A percentile compares a stretch with the other conserved stretches of the same genome.
Evolutionary conservation across 2,329 filamentous ascomycete genomes (phyloP).

Genomic region (Byssoonygena ceratinophila): DNA sequence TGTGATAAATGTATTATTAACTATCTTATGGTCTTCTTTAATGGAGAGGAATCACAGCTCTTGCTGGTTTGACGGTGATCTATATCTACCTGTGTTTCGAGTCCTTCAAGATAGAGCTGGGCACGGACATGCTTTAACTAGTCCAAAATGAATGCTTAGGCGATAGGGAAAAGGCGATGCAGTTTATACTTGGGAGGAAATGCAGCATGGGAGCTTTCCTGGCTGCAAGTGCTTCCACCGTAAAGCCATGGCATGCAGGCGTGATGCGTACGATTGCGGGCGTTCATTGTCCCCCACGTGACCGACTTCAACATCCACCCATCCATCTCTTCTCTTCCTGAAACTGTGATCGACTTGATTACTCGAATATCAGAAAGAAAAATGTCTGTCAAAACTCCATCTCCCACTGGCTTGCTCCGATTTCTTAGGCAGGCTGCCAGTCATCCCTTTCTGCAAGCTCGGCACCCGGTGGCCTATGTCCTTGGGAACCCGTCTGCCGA

Average conservation of each 20-base stretch:
- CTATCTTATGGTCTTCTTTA: not conserved
- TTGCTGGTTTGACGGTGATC: not conserved
- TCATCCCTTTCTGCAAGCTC: slow-evolving; percentile 19
- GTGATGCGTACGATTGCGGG: too few relatives aligned
- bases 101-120: too few relatives aligned
- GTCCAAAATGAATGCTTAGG: too few relatives aligned
- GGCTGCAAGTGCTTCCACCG: too few relatives aligned
- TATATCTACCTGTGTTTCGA: not conserved
- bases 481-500: slow-evolving; percentile 42
- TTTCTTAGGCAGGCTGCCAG: slow-evolving; percentile 29
- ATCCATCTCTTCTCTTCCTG: not conserved
- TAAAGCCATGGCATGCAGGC: too few relatives aligned
- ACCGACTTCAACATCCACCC: not conserved
- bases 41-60: not conserved
- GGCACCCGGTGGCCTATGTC: slow-evolving; percentile 29
- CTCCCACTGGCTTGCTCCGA: slow-evolving; percentile 23
- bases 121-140: too few relatives aligned
- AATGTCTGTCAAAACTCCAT: not conserved
- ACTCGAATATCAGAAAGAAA: not conserved
- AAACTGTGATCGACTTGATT: too few relatives aligned
- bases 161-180: too few relatives aligned
- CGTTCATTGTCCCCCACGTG: too few relatives aligned
- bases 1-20: not conserved
- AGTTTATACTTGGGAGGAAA: too few relatives aligned
- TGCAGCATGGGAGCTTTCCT: too few relatives aligned